Conservation (phyloP, 2,329 filamentous ascomycete species). For the Fusarium lyarnte region DNA sequence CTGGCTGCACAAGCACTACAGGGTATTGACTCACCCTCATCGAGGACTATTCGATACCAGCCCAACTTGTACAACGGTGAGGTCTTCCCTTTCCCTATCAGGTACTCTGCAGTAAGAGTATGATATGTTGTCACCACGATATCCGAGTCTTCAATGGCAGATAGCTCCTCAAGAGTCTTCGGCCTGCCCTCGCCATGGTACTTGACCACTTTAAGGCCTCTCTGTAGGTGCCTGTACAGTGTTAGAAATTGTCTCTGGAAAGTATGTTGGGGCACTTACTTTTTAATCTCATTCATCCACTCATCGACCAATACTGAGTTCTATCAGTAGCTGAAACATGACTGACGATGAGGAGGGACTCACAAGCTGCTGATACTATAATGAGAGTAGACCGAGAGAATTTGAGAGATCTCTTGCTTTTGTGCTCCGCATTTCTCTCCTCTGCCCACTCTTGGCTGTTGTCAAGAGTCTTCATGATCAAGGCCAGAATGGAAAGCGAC, state of each 20-base stretch:
- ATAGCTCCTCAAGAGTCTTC: not conserved
- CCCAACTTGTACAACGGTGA: not conserved
- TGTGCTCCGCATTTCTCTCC: not conserved
- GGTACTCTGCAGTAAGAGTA: constrained; percentile 1
- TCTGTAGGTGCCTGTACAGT: not conserved
- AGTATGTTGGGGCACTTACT: not conserved
- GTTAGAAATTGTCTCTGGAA: accelerated
- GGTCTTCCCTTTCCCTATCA: not conserved
- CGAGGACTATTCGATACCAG: constrained; percentile 56
- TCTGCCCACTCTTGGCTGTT: not conserved
- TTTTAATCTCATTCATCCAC: constrained; percentile 5
- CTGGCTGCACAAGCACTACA: accelerated
- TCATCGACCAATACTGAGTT: not conserved
- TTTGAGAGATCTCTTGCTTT: not conserved
- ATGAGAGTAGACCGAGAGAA: not conserved
- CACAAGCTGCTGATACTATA: not conserved
- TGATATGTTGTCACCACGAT: constrained; percentile 11
- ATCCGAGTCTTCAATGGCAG: not conserved
- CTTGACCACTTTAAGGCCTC: not conserved
- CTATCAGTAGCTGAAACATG: too few relatives aligned
- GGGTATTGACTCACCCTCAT: constrained; percentile 51
- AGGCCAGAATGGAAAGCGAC: not conserved
- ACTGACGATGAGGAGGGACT: too few relatives aligned
- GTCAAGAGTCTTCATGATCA: constrained; percentile 11
- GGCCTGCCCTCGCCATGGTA: not conserved